Conservation (phyloP, 148 eudicot genomes). For the Nepenthes gracilis region DNA sequence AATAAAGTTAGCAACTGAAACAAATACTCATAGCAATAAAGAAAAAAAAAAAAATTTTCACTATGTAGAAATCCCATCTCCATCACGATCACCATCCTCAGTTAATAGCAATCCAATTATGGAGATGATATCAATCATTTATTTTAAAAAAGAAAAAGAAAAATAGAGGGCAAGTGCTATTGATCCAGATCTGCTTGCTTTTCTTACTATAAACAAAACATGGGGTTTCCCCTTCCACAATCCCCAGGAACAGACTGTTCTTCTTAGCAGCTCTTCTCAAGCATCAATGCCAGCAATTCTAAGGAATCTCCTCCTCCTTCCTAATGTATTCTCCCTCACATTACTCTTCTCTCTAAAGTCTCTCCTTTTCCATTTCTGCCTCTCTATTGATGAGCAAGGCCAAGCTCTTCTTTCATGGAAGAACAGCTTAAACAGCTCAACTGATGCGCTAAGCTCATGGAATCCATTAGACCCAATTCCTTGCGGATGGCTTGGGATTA, state of each 20-base stretch:
- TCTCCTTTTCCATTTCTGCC: conserved; percentile 21
- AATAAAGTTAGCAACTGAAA: too few species aligned
- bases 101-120: too few species aligned
- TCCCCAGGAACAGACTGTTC: too few species aligned
- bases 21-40: too few species aligned
- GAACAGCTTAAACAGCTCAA: conserved; percentile 35
- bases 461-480: conserved; percentile 35
- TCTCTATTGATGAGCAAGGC: conserved; percentile 67
- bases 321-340: conserved; percentile 13
- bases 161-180: background rate
- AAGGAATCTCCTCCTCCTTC: conserved; percentile 23
- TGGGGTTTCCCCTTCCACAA: conserved; percentile 34
- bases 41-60: too few species aligned
- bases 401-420: conserved; percentile 86
- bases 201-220: conserved; percentile 82
- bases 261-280: background rate
- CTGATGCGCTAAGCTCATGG: conserved; percentile 47
- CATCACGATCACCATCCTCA: too few species aligned
- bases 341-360: conserved; percentile 12
- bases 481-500: conserved; percentile 70
- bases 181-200: conserved; percentile 39
- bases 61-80: too few species aligned
- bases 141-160: too few species aligned
- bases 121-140: too few species aligned
- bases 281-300: conserved; percentile 31